Percentiles rank a stretch among this genome's conserved stretches.
Conservation (phyloP, 2,329 filamentous ascomycete genomes). For the Gyromitra esculenta region DNA sequence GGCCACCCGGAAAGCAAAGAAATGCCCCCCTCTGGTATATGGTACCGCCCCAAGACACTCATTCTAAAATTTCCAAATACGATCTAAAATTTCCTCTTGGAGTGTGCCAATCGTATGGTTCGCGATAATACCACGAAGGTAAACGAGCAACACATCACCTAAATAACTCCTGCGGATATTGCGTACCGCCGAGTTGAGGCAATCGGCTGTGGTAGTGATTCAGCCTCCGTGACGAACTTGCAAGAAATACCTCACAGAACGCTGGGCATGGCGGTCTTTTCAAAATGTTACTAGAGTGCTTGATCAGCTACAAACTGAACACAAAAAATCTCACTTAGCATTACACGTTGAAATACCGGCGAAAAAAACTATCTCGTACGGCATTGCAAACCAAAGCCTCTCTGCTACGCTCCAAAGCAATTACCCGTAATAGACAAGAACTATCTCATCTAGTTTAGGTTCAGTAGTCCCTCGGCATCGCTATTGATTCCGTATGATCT, state of each 20-base stretch:
- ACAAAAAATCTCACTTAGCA: not conserved
- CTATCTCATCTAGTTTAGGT: not conserved
- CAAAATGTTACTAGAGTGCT: not conserved
- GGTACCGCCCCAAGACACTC: not conserved
- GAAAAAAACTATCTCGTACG: not conserved
- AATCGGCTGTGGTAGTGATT: not conserved
- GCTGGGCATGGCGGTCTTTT: not conserved
- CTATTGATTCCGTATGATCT: not conserved
- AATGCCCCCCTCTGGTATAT: no score
- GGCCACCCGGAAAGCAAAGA: no score
- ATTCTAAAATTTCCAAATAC: not conserved
- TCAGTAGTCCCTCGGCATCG: not conserved
- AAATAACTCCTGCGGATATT: not conserved
- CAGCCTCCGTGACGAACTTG: not conserved
- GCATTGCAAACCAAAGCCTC: not conserved
- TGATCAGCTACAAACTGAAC: not conserved
- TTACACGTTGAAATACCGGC: not conserved
- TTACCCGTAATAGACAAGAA: not conserved
- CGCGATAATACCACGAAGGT: not conserved
- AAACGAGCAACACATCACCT: not conserved
- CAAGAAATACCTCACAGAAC: not conserved
- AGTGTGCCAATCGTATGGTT: not conserved
- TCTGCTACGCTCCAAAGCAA: not conserved
- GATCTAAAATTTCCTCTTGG: not conserved
- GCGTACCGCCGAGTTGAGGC: not conserved